Evolutionary conservation across 352 stramenopile species (phyloP).

Genomic region (Pythium scleroteichum): DNA sequence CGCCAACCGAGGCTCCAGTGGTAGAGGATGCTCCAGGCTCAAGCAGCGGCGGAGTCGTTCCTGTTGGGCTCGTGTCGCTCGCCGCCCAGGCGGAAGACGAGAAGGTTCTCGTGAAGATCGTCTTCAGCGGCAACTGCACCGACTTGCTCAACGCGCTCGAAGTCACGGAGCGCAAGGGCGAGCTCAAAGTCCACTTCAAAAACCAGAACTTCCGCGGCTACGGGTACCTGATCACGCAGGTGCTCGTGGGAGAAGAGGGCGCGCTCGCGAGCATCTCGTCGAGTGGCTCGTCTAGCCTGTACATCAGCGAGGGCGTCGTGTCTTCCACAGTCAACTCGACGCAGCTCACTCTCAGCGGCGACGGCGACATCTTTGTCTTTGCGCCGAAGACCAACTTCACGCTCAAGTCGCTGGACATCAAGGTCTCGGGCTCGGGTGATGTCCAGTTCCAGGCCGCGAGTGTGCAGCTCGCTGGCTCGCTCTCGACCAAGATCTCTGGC

Average conservation of each 20-base stretch:
- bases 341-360: conserved; percentile 8
- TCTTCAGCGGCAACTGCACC: conserved; percentile 57
- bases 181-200: conserved; percentile 50
- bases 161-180: conserved; percentile 37
- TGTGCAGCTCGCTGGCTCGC: conserved; percentile 7
- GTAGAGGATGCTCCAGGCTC: neutral
- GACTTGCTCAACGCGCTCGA: conserved; percentile 49
- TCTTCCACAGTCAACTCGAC: neutral
- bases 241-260: conserved; percentile 39
- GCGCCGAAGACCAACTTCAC: conserved; percentile 35
- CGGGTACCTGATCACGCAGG: conserved; percentile 55
- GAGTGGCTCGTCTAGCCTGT: conserved; percentile 45
- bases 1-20: neutral
- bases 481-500: conserved; percentile 24
- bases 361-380: conserved; percentile 16
- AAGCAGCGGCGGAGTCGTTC: neutral
- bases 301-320: conserved; percentile 33
- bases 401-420: conserved; percentile 38
- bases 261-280: conserved; percentile 39
- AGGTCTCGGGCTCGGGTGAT: conserved; percentile 23
- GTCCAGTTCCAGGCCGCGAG: conserved; percentile 40
- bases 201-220: conserved; percentile 46
- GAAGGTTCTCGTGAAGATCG: conserved; percentile 43
- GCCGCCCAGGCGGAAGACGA: neutral
- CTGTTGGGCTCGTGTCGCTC: conserved; percentile 29